These are phyloP conservation scores for Trematosphaeria pertusa DNA, from an alignment of 2,329 filamentous ascomycete genomes.

Conservation along the genomic window DNA sequence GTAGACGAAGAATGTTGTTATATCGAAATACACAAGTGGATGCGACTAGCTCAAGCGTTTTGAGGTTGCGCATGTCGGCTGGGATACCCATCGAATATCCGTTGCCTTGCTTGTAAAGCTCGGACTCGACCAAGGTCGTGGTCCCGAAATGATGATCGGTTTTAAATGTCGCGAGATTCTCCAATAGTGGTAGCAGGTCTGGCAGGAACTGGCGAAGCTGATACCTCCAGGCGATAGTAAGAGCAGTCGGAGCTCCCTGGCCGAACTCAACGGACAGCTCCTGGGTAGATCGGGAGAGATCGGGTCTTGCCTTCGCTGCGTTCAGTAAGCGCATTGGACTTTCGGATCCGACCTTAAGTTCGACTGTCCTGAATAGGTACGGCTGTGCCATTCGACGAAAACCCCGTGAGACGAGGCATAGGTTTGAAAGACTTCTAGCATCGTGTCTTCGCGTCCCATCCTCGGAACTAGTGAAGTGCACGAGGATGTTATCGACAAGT, in stretches of 20 bases:
- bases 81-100: constrained; percentile 10
- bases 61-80: constrained; percentile 5
- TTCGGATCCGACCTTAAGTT: constrained; percentile 3
- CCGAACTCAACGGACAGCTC: constrained; percentile 6
- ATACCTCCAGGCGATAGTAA: neutral
- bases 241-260: neutral
- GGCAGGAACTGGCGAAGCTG: constrained; percentile 6
- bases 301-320: neutral
- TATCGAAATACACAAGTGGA: constrained; percentile 11
- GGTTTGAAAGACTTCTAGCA: constrained; percentile 5
- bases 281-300: constrained; percentile 4
- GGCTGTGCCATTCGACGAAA: constrained; percentile 8
- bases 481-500: constrained; percentile 5
- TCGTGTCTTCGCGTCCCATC: constrained; percentile 1
- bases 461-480: constrained; percentile 1
- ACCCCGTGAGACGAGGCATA: constrained; percentile 7
- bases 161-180: neutral
- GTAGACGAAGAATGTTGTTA: constrained; percentile 14
- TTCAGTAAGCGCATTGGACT: neutral
- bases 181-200: constrained; percentile 3
- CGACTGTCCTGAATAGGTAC: constrained; percentile 4
- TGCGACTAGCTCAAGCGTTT: constrained; percentile 7
- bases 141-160: constrained; percentile 2
- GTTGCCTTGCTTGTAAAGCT: constrained; percentile 6
- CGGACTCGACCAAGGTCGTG: constrained; percentile 1